Evolutionary conservation across 495 filamentous ascomycete genomes (phyloP), one percentile per base, ranked within the genome.

Genomic region (Lasiosphaeria miniovina): DNA sequence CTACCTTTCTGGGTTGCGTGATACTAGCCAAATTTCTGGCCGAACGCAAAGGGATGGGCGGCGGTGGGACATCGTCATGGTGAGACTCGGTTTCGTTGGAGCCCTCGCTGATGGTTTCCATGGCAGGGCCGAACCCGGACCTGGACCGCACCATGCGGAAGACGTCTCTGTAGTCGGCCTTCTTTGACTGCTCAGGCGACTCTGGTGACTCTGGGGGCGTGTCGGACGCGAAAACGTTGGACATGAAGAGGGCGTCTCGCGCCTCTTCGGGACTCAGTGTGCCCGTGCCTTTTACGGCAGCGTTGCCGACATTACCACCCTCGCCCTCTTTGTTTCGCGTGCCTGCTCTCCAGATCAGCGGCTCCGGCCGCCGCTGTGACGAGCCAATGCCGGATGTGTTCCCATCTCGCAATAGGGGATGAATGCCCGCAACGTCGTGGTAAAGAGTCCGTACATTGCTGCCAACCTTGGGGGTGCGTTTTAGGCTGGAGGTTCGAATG

Each of bases 51-150:
- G 43, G 4, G 15, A 5, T n/a, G 15, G 43, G 43, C 4, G 43
- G 15, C 4, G 43, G 43, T 9, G 14, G 8, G 43, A n/a, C 43
- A 6, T 38, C 9, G 10, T 48, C 24, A 11, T 6, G 2, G 49
- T 17, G 12, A 9, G 32, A n/a, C 17, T 53, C 36, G 36, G 36
- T n/a, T 15, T 62, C 60, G 32, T 52, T 49, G 31, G 60, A 58
- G 55, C 54, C 38, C 15, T 62, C 60, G 32, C 12, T 54, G 55
- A 62, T 62, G 55, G 60, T 62, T 31, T 62, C 60, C 60, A 62
- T 62, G 31, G 52, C 35, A 4, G 12, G 11, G 38, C 41, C 40
- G 54, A 56, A 51, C 10, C 45, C 55, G 4, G 45, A 51, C 9
- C 43, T 32, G 2, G 48, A 31, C 6, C 7, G 14, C 6, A 45